Conservation (phyloP, 441 rosid genomes). For the Capsella rubella region DNA sequence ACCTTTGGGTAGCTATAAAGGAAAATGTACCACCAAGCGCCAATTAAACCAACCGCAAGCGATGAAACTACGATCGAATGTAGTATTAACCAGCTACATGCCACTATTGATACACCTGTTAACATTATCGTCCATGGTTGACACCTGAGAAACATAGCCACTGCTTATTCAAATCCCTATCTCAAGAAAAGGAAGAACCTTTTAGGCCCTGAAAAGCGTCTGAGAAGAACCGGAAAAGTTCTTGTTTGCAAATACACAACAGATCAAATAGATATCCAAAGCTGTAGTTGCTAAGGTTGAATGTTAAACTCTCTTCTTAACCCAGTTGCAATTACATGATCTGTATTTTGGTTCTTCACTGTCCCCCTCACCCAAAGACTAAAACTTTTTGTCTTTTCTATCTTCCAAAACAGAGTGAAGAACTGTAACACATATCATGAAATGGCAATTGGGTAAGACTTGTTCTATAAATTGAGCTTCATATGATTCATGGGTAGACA, state of each 20-base stretch:
- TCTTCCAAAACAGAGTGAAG: not conserved
- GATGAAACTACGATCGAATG: conserved; percentile 65
- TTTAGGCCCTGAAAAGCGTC: not conserved
- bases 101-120: conserved; percentile 63
- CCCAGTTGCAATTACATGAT: not conserved
- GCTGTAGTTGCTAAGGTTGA: not conserved
- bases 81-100: conserved; percentile 73
- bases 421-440: not conserved
- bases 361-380: not conserved
- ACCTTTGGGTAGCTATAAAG: conserved; percentile 92
- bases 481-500: not conserved
- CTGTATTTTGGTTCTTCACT: not conserved
- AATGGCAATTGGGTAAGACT: not conserved
- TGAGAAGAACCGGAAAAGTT: not conserved
- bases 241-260: not conserved
- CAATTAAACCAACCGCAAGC: conserved; percentile 49
- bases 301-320: not conserved
- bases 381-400: not conserved
- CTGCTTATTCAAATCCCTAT: not conserved
- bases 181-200: not conserved
- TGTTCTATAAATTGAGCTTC: not conserved
- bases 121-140: conserved; percentile 93
- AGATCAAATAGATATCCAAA: not conserved
- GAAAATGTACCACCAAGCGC: conserved; percentile 89
- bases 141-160: conserved; percentile 60